Percentiles rank a stretch among this genome's conserved stretches.
These are phyloP conservation scores for Onygena corvina DNA, from an alignment of 2,329 filamentous ascomycete species.

Conservation along the genomic window DNA sequence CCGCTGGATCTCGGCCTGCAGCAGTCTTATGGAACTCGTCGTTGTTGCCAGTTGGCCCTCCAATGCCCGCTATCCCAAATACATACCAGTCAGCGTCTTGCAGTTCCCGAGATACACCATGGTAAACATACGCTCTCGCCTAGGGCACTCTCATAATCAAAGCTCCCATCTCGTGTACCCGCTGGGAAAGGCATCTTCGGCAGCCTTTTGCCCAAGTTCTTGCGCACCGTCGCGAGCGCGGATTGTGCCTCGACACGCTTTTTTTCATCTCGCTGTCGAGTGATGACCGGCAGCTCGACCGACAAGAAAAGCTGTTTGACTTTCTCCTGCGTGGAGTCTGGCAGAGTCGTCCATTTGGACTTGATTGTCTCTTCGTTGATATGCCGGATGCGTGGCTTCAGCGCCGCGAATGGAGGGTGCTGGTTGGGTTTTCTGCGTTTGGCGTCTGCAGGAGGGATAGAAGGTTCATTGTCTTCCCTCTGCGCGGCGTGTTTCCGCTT, in stretches of 20 bases:
- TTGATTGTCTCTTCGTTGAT: constrained; percentile 35
- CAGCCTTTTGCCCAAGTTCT: constrained; percentile 31
- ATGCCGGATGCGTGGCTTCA: constrained; percentile 32
- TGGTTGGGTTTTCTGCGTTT: constrained; percentile 10
- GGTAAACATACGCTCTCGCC: constrained; percentile 30
- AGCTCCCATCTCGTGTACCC: constrained; percentile 31
- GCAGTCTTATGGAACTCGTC: constrained; percentile 29
- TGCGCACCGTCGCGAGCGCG: constrained; percentile 31
- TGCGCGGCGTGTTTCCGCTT: constrained; percentile 9
- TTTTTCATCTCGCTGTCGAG: constrained; percentile 31
- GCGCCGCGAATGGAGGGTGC: constrained; percentile 27
- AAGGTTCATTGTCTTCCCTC: constrained; percentile 5
- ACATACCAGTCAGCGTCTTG: constrained; percentile 14
- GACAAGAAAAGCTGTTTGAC: constrained; percentile 32
- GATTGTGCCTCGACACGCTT: constrained; percentile 34
- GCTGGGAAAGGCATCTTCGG: constrained; percentile 38
- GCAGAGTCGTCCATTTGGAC: constrained; percentile 36
- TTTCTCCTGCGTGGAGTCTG: constrained; percentile 33
- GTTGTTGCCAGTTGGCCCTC: constrained; percentile 31
- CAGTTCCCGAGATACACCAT: not conserved
- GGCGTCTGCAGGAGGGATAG: not conserved
- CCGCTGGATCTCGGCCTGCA: constrained; percentile 32
- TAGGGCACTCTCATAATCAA: constrained; percentile 35
- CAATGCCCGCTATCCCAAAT: constrained; percentile 23
- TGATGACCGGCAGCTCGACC: constrained; percentile 34